Percentiles rank a stretch among this genome's conserved stretches.
phyloP scores from a whole-genome alignment of 345 rosid genomes.

The Gossypium stocksii region DNA sequence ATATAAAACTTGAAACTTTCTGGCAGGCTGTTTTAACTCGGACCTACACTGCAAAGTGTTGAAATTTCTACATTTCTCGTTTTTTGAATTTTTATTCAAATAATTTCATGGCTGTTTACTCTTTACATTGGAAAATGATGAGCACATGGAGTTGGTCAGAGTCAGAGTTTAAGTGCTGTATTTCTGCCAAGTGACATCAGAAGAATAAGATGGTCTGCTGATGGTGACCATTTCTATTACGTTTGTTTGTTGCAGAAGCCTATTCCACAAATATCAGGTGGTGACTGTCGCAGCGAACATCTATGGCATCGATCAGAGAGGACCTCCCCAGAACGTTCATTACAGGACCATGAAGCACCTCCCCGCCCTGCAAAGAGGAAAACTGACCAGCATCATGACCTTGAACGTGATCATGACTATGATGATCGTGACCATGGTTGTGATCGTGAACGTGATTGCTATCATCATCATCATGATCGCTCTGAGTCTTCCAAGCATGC shows the following conservation, averaged over 20 bases:
- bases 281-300: slow-evolving; percentile 29
- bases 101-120: background rate
- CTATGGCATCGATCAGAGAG: slow-evolving; percentile 50
- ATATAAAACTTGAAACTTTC: background rate
- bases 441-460: slow-evolving; percentile 29
- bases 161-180: background rate
- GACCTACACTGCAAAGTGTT: background rate
- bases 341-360: slow-evolving; percentile 39
- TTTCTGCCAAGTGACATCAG: background rate
- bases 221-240: background rate
- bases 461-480: slow-evolving; percentile 31
- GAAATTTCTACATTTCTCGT: background rate
- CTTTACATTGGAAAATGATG: background rate
- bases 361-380: slow-evolving; percentile 58
- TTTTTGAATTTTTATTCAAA: background rate
- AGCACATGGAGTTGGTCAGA: background rate
- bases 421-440: slow-evolving; percentile 38
- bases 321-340: slow-evolving; percentile 39
- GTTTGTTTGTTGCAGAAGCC: slow-evolving; percentile 31
- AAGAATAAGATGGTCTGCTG: background rate
- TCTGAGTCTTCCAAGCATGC: slow-evolving; percentile 35
- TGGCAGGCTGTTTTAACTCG: background rate
- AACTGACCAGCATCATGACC: slow-evolving; percentile 35
- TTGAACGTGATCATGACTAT: slow-evolving; percentile 30
- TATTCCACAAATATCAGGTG: slow-evolving; percentile 33